Evolutionary conservation across 768 basidiomycete species (phyloP), one percentile per base, ranked within the genome.

Genomic region (Psilocybe sp.): DNA sequence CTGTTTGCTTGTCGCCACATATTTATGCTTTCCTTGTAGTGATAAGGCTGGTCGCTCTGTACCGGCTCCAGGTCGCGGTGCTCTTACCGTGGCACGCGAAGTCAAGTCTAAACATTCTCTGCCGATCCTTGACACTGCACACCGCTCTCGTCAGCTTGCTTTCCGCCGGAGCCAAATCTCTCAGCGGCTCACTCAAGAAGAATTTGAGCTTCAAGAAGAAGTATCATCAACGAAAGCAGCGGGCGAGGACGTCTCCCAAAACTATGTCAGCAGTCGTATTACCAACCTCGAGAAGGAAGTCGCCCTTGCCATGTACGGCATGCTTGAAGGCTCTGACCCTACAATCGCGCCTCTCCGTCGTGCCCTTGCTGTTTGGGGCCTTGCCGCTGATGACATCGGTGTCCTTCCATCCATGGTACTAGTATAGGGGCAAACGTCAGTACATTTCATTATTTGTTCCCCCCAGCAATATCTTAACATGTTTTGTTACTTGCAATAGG

Each of bases 21-120:
- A 38, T 39, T 32, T 19, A 36, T 19, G 34, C 13, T 10, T 23
- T 41, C 36, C 46, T 38, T 65, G 38, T 57, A 96, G 90, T 58
- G 97, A 99, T 76, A 99, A 99, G 73, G 96, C 97, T 52, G 97
- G 97, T 14, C 93, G 97, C 44, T 98, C 95, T 3, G 85, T 99
- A 49, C 97, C 97, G 40, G 97, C 97, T 52, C 97, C 97, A 43
- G 97, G 97, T 49, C 86, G 87, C 51, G 97, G 97, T 57, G 89
- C 93, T 20, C 80, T 99, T 35, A 82, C 85, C 9, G 84, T 95
- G 49, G 97, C 93, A 12, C 81, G 93, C 54, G 85, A 98, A 72
- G 72, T 96, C 39, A 76, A 85, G 7, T 81, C 89, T 2, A 87
- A 88, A 61, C 80, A 89, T 50, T 83, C 92, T 32, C 74, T 87